Percentiles rank a stretch among this genome's conserved stretches.
Conservation (phyloP, 1,284 basidiomycete species). For the Entoloma clypeatum region DNA sequence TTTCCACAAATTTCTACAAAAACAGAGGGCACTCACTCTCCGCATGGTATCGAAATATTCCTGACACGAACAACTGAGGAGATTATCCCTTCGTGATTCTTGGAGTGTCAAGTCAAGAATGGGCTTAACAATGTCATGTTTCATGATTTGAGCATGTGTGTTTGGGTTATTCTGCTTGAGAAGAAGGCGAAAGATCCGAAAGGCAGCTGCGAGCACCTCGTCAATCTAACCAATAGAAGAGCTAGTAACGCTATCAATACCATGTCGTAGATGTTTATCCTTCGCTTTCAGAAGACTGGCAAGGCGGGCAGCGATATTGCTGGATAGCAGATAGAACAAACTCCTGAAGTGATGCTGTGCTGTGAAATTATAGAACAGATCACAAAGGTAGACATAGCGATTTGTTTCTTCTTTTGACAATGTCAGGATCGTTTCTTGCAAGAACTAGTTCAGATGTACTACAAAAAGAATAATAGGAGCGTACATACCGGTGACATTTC, state of each 20-base stretch:
- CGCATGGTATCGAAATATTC: slow-evolving; percentile 93
- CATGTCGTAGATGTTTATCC: slow-evolving; percentile 90
- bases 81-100: slow-evolving; percentile 86
- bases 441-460: background rate
- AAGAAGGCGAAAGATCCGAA: slow-evolving; percentile 88
- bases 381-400: slow-evolving; percentile 81
- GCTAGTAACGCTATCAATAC: slow-evolving; percentile 42
- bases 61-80: slow-evolving; percentile 91
- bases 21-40: slow-evolving; percentile 50
- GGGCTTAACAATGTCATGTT: slow-evolving; percentile 80
- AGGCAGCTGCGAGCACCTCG: slow-evolving; percentile 55
- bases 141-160: slow-evolving; percentile 80
- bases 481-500: slow-evolving; percentile 52
- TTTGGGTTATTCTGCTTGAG: slow-evolving; percentile 86
- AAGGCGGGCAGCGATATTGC: slow-evolving; percentile 68
- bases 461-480: background rate
- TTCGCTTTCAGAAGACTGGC: slow-evolving; percentile 77
- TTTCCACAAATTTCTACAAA: slow-evolving; percentile 3
- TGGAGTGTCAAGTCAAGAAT: slow-evolving; percentile 79
- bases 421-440: slow-evolving; percentile 46
- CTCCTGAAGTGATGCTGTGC: slow-evolving; percentile 87
- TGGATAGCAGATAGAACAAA: slow-evolving; percentile 86
- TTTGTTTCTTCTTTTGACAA: slow-evolving; percentile 73
- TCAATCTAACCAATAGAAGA: slow-evolving; percentile 2
- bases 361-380: slow-evolving; percentile 87